A percentile compares a stretch with the other conserved stretches of the same genome.
These are phyloP conservation scores for Clohesyomyces aquaticus DNA, from an alignment of 495 filamentous ascomycete species.

Conservation along the genomic window DNA sequence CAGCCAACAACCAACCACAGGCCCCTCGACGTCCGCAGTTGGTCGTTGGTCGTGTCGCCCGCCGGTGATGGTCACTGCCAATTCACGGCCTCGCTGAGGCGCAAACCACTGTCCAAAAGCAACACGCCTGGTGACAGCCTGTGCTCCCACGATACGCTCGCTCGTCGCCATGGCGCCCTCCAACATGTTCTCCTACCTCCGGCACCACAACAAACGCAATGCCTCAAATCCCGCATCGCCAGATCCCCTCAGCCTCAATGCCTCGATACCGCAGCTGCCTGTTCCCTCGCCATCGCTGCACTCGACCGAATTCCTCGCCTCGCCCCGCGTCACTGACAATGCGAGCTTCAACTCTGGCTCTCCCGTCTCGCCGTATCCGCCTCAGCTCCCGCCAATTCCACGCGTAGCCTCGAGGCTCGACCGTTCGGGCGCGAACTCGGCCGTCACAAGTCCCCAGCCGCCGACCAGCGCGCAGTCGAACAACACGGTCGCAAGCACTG, in stretches of 20 bases:
- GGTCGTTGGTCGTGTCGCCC: conserved; percentile 1
- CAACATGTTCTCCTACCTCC: conserved; percentile 51
- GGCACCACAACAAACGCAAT: conserved; percentile 45
- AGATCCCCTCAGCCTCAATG: conserved; percentile 15
- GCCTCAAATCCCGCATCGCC: conserved; percentile 31
- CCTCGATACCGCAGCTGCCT: conserved; percentile 4
- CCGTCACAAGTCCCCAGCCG: conserved; percentile 19
- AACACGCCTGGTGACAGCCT: conserved; percentile 14
- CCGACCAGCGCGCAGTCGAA: background rate
- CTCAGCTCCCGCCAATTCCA: conserved; percentile 49
- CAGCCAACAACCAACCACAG: conserved; percentile 8
- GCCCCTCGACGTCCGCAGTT: background rate
- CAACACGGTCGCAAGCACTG: background rate
- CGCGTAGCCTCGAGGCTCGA: conserved; percentile 47
- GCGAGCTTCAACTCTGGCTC: conserved; percentile 36
- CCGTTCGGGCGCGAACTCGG: conserved; percentile 15
- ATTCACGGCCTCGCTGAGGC: conserved; percentile 34
- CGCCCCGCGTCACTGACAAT: conserved; percentile 23
- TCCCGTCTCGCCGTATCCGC: conserved; percentile 46
- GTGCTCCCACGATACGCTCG: background rate
- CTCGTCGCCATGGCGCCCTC: conserved; percentile 37
- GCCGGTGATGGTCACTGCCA: conserved; percentile 32
- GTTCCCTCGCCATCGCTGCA: conserved; percentile 24
- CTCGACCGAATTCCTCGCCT: conserved; percentile 28
- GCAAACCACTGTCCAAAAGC: conserved; percentile 16